Percentiles rank a stretch among this genome's conserved stretches.
Evolutionary conservation across 192 early-diverging fungal genomes (phyloP).

Genomic region (Rhizophagus clarus): DNA sequence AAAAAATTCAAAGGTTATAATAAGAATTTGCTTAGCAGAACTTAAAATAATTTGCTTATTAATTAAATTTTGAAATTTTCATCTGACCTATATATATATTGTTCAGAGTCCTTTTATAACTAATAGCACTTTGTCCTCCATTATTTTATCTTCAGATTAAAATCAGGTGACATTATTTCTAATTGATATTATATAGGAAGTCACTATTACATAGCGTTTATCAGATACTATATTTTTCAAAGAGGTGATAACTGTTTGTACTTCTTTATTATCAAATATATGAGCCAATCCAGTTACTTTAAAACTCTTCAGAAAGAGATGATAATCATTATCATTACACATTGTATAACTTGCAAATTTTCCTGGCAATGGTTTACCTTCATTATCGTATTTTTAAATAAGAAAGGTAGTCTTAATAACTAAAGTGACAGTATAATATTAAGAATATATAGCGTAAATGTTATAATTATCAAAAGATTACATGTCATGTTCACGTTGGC

Average conservation of each 20-base stretch:
- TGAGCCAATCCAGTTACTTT: neutral
- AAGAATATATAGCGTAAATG: constrained; percentile 1
- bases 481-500: neutral
- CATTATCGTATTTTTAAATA: neutral
- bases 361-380: neutral
- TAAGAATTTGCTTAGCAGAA: too few relatives aligned
- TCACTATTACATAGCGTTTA: neutral
- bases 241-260: neutral
- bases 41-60: too few relatives aligned
- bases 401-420: neutral
- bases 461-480: neutral
- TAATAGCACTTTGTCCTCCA: neutral
- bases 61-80: too few relatives aligned
- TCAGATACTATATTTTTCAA: neutral
- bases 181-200: neutral
- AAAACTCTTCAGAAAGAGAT: neutral
- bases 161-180: neutral
- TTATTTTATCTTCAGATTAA: neutral
- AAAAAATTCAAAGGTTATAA: too few relatives aligned
- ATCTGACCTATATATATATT: too few relatives aligned
- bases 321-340: too few relatives aligned
- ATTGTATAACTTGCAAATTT: neutral
- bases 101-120: too few relatives aligned
- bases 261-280: neutral
- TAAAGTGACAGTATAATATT: neutral